phyloP scores from a whole-genome alignment of 805 yeast genomes.

The Wickerhamiella domercqiae region DNA sequence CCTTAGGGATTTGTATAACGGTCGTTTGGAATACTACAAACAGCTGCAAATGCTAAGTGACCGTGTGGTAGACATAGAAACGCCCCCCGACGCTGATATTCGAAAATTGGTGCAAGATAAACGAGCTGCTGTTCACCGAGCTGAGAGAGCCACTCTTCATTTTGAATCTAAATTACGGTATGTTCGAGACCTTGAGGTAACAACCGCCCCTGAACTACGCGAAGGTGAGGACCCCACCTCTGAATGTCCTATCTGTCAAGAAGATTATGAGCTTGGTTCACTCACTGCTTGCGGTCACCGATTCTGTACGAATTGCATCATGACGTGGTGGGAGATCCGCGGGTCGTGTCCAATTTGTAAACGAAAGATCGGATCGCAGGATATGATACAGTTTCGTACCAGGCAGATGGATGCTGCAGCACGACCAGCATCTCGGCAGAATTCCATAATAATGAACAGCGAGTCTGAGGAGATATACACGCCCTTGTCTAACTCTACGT shows the following conservation, averaged over 20 bases:
- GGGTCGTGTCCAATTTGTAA: constrained; percentile 75
- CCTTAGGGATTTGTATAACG: constrained; percentile 52
- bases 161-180: constrained; percentile 17
- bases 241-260: constrained; percentile 63
- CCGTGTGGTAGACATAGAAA: constrained; percentile 42
- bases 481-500: constrained; percentile 15
- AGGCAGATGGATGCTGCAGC: background rate
- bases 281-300: constrained; percentile 85
- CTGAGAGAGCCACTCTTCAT: constrained; percentile 4
- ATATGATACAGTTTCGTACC: constrained; percentile 32
- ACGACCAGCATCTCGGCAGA: background rate
- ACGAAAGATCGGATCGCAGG: constrained; percentile 30
- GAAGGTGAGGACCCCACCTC: background rate
- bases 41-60: constrained; percentile 81
- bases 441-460: too few relatives aligned
- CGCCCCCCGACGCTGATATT: constrained; percentile 19
- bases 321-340: constrained; percentile 49
- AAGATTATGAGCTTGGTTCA: constrained; percentile 55
- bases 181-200: constrained; percentile 10
- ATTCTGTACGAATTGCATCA: constrained; percentile 70
- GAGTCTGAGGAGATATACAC: constrained; percentile 16
- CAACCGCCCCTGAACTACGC: constrained; percentile 1
- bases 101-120: constrained; percentile 17
- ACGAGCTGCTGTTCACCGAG: constrained; percentile 9
- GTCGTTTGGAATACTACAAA: constrained; percentile 67